Evolutionary conservation across 2,329 filamentous ascomycete species (phyloP).

Genomic region (Aspergillus ruber): DNA sequence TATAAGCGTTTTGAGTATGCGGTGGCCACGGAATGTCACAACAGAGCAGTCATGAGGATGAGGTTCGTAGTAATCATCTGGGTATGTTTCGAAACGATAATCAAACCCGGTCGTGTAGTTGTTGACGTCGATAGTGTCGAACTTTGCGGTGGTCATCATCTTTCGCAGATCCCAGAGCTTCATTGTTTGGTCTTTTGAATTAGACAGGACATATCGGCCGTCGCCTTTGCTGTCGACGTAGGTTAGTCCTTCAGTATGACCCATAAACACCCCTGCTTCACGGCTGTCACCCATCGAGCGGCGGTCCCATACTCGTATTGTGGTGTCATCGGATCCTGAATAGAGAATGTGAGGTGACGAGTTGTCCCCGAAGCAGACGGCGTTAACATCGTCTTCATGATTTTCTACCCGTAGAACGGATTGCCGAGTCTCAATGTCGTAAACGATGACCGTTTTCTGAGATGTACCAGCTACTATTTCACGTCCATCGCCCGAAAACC

Average conservation of each 20-base stretch:
- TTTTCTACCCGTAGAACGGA: slow-evolving; percentile 69
- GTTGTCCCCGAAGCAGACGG: slow-evolving; percentile 89
- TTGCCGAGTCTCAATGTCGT: slow-evolving; percentile 77
- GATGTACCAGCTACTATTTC: slow-evolving; percentile 88
- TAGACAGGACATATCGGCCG: slow-evolving; percentile 81
- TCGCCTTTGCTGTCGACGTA: slow-evolving; percentile 79
- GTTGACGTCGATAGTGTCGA: slow-evolving; percentile 47
- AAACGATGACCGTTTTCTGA: slow-evolving; percentile 72
- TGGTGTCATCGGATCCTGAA: slow-evolving; percentile 90
- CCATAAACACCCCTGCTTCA: slow-evolving; percentile 59
- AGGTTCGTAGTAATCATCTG: slow-evolving; percentile 50
- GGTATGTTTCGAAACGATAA: slow-evolving; percentile 54
- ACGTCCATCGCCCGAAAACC: slow-evolving; percentile 85
- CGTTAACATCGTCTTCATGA: slow-evolving; percentile 86
- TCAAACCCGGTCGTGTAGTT: slow-evolving; percentile 56
- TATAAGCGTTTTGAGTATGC: slow-evolving; percentile 82
- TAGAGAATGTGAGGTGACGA: slow-evolving; percentile 89
- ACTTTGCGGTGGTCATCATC: slow-evolving; percentile 66
- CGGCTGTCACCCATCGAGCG: slow-evolving; percentile 59
- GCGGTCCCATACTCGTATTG: slow-evolving; percentile 93
- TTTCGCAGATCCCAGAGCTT: slow-evolving; percentile 94
- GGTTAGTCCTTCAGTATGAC: slow-evolving; percentile 59
- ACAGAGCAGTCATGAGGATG: slow-evolving; percentile 84
- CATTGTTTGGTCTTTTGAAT: slow-evolving; percentile 94
- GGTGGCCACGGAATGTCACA: slow-evolving; percentile 88